A percentile compares a stretch with the other conserved stretches of the same genome.
Evolutionary conservation across 805 yeast genomes (phyloP).

Genomic region (Metschnikowia chrysomelidarum): DNA sequence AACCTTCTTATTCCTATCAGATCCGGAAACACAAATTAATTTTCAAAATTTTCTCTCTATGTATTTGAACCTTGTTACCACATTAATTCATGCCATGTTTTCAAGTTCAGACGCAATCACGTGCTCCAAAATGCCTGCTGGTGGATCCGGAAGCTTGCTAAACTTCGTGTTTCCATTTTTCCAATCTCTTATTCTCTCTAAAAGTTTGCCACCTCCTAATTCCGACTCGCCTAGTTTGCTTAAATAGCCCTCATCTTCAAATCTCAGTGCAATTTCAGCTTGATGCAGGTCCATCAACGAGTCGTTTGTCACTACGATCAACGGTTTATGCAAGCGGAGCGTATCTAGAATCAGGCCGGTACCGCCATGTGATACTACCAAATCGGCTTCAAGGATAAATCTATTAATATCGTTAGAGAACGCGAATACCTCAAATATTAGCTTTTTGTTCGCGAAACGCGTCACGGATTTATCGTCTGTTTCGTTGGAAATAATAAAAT

Average conservation of each 20-base stretch:
- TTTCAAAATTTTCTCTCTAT: neutral
- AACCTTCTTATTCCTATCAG: neutral
- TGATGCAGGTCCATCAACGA: conserved; percentile 46
- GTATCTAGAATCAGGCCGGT: conserved; percentile 91
- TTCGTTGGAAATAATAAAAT: conserved; percentile 14
- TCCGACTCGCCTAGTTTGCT: conserved; percentile 7
- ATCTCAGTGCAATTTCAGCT: conserved; percentile 17
- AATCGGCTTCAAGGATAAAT: conserved; percentile 45
- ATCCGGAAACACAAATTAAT: too few species aligned
- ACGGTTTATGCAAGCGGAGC: conserved; percentile 50
- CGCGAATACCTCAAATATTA: conserved; percentile 27
- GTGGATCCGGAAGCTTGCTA: conserved; percentile 12
- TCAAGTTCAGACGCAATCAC: conserved; percentile 12
- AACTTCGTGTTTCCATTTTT: conserved; percentile 10
- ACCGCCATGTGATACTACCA: conserved; percentile 85
- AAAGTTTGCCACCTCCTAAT: conserved; percentile 9
- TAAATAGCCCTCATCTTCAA: conserved; percentile 14
- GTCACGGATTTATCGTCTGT: conserved; percentile 18
- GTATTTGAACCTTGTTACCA: neutral
- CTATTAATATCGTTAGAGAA: conserved; percentile 26
- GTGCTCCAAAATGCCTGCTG: conserved; percentile 9
- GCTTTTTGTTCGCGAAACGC: conserved; percentile 6
- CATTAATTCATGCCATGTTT: neutral
- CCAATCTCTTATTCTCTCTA: conserved; percentile 8
- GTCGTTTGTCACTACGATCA: conserved; percentile 71